Evolutionary conservation across 2,329 filamentous ascomycete species (phyloP).

Genomic region (Penicillium sp.): DNA sequence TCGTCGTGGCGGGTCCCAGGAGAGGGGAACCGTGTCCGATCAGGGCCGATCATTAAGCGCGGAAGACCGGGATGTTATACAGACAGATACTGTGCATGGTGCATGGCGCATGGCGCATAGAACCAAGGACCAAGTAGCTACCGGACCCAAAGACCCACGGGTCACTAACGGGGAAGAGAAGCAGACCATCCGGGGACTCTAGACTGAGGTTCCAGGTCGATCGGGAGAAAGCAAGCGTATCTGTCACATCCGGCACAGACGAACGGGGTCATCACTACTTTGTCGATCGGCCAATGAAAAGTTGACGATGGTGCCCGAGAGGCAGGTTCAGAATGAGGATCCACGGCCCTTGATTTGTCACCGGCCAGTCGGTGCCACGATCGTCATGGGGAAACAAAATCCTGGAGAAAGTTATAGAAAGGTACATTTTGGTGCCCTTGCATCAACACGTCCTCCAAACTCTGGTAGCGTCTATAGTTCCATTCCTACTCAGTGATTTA

Average conservation of each 20-base stretch:
- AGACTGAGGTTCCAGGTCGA: too few species aligned
- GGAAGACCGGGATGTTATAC: constrained; percentile 32
- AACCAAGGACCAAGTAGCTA: too few species aligned
- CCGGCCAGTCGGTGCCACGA: constrained; percentile 31
- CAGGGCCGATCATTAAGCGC: constrained; percentile 30
- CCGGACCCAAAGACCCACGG: constrained; percentile 18
- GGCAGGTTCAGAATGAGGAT: constrained; percentile 29
- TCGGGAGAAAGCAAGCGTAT: constrained; percentile 19
- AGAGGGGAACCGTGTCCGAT: constrained; percentile 32
- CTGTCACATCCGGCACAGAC: constrained; percentile 42
- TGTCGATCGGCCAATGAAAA: constrained; percentile 38
- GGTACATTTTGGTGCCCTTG: constrained; percentile 34
- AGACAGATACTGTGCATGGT: constrained; percentile 25
- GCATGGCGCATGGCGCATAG: constrained; percentile 2
- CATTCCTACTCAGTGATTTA: background rate
- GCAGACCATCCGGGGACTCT: constrained; percentile 20
- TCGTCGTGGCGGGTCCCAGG: constrained; percentile 25
- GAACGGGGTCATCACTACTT: constrained; percentile 12
- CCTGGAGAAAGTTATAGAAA: constrained; percentile 3
- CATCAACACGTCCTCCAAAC: constrained; percentile 36
- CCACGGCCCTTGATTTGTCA: constrained; percentile 42
- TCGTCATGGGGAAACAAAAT: constrained; percentile 38
- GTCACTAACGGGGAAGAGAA: constrained; percentile 28
- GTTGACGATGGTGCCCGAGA: constrained; percentile 27
- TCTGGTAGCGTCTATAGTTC: background rate